Conservation (phyloP, 2,329 filamentous ascomycete genomes). For the Phaeosphaeria sp. region DNA sequence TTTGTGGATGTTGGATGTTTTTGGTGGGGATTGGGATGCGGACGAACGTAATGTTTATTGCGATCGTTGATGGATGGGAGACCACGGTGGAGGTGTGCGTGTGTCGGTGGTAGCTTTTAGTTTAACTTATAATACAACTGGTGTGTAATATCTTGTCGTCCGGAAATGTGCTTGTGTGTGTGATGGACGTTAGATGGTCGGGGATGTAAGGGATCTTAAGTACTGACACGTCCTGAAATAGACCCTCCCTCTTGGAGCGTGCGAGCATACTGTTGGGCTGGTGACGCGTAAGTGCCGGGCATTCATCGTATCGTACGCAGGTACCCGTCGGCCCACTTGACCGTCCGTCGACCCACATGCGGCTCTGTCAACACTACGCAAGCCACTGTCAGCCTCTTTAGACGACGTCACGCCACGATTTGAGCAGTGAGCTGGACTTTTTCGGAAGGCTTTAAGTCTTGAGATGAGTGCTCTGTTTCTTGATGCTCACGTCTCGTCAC, state of each 20-base stretch:
- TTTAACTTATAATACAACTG: slow-evolving; percentile 5
- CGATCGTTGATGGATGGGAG: slow-evolving; percentile 5
- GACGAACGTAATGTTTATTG: slow-evolving; percentile 4
- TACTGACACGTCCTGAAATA: neutral
- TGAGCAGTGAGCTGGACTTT: too few relatives aligned
- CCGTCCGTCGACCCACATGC: slow-evolving; percentile 8
- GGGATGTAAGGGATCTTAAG: neutral
- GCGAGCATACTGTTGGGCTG: neutral
- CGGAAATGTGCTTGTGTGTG: neutral
- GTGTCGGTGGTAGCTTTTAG: neutral
- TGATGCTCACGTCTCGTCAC: too few relatives aligned
- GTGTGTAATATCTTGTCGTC: neutral
- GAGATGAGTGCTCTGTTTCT: too few relatives aligned
- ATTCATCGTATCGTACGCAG: neutral
- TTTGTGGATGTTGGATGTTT: neutral
- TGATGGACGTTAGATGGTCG: neutral
- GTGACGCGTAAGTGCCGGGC: slow-evolving; percentile 1
- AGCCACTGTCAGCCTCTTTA: slow-evolving; percentile 1
- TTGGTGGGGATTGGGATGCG: neutral
- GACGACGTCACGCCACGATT: too few relatives aligned
- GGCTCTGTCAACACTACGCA: slow-evolving; percentile 4
- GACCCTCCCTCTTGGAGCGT: neutral
- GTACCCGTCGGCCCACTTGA: slow-evolving; percentile 6
- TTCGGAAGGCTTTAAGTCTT: too few relatives aligned
- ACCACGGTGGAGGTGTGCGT: too few relatives aligned